A percentile compares a stretch with the other conserved stretches of the same genome.
Evolutionary conservation across 2,329 filamentous ascomycete genomes (phyloP).

Genomic region (Sodiomyces alkalinus): DNA sequence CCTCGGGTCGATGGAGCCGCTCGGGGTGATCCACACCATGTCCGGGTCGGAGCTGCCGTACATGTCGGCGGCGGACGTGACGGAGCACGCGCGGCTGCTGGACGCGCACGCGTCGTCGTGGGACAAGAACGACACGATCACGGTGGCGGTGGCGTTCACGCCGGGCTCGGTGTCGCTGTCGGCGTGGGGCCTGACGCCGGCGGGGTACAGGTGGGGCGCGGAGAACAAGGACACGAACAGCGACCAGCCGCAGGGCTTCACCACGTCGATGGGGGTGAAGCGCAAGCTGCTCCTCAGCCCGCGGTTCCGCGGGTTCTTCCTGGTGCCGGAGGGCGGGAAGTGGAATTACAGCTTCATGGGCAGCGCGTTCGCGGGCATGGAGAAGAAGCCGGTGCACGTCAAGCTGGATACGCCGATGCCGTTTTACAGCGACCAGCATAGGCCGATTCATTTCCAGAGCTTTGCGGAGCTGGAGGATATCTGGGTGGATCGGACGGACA

Average conservation of each 20-base stretch:
- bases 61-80: constrained; percentile 92
- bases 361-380: constrained; percentile 67
- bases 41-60: constrained; percentile 91
- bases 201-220: constrained; percentile 91
- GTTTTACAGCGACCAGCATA: constrained; percentile 87
- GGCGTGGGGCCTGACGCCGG: constrained; percentile 82
- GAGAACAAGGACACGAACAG: constrained; percentile 89
- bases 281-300: constrained; percentile 87
- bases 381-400: constrained; percentile 83
- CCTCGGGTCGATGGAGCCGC: constrained; percentile 70
- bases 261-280: constrained; percentile 84
- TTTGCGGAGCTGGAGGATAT: constrained; percentile 96
- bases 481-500: constrained; percentile 84
- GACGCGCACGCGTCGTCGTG: constrained; percentile 55
- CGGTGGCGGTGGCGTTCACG: constrained; percentile 91
- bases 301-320: constrained; percentile 88
- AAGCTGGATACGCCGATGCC: constrained; percentile 82
- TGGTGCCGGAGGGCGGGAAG: constrained; percentile 74
- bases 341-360: constrained; percentile 99
- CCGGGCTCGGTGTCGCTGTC: constrained; percentile 90
- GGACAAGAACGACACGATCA: constrained; percentile 81
- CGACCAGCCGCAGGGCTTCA: constrained; percentile 89
- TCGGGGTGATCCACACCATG: constrained; percentile 90
- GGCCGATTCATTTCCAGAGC: constrained; percentile 90
- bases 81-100: constrained; percentile 81